These are phyloP conservation scores for Alternaria infectoria DNA, from an alignment of 2,329 filamentous ascomycete species.

Conservation along the genomic window DNA sequence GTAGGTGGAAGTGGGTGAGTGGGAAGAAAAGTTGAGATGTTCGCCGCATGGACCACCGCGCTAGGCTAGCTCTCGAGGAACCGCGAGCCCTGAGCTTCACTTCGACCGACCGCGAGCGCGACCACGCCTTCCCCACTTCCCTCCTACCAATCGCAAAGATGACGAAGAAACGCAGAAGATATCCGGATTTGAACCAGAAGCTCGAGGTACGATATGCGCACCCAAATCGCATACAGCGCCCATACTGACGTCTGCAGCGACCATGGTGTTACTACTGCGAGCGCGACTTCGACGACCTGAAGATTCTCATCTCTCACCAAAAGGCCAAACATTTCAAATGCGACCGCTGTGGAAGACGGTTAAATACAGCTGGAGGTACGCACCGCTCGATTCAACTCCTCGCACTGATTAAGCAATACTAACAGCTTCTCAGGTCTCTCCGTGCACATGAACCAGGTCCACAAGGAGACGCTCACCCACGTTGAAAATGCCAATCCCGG, in stretches of 20 bases:
- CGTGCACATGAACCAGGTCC: conserved; percentile 97
- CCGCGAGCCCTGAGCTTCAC: conserved; percentile 25
- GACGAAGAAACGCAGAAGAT: conserved; percentile 83
- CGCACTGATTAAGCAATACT: conserved; percentile 1
- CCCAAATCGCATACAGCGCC: not conserved
- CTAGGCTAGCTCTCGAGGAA: conserved; percentile 25
- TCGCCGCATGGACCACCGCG: conserved; percentile 17
- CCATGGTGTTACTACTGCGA: conserved; percentile 99
- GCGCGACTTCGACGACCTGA: conserved; percentile 95
- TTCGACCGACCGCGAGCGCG: conserved; percentile 10
- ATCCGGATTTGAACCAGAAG: conserved; percentile 86
- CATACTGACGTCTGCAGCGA: conserved; percentile 51
- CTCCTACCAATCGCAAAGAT: conserved; percentile 19
- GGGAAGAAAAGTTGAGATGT: conserved; percentile 20
- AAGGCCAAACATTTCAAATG: conserved; percentile 99
- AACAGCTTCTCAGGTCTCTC: conserved; percentile 70
- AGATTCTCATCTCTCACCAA: conserved; percentile 95
- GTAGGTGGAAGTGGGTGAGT: conserved; percentile 2
- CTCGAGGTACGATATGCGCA: conserved; percentile 55
- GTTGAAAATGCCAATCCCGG: conserved; percentile 94
- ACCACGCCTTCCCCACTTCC: not conserved
- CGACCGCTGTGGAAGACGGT: conserved; percentile 81
- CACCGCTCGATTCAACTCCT: conserved; percentile 4
- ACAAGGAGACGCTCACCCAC: conserved; percentile 86
- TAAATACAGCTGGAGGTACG: conserved; percentile 94